These are phyloP conservation scores for Canna indica DNA, from an alignment of 176 grass and related monocot genomes.

Conservation along the genomic window DNA sequence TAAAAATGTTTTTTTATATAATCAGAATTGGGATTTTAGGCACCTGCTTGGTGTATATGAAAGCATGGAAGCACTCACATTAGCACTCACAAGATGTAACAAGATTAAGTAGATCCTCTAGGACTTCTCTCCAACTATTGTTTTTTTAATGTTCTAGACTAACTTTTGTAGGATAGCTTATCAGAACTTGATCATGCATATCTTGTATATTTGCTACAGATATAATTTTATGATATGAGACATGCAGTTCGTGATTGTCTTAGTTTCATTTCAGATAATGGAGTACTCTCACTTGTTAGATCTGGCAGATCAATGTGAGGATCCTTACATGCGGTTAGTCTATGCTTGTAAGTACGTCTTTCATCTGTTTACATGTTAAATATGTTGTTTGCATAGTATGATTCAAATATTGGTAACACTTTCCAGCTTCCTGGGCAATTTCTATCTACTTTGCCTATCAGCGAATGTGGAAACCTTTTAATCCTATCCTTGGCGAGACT, in stretches of 20 bases:
- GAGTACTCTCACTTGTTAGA: conserved; percentile 88
- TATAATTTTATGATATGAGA: conserved; percentile 13
- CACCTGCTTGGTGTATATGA: no score
- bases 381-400: neutral
- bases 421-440: conserved; percentile 90
- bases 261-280: conserved; percentile 49
- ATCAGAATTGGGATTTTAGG: no score
- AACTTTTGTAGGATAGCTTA: neutral
- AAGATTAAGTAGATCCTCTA: no score
- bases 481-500: conserved; percentile 95
- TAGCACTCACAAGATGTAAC: no score
- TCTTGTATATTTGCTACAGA: neutral
- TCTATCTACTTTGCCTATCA: conserved; percentile 69
- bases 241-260: neutral
- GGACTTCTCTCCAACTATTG: neutral
- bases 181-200: neutral
- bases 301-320: conserved; percentile 94
- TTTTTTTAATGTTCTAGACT: neutral
- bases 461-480: conserved; percentile 94
- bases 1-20: no score
- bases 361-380: conserved; percentile 7
- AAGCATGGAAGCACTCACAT: no score
- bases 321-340: conserved; percentile 81
- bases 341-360: conserved; percentile 68
- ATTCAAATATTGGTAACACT: conserved; percentile 22